A percentile compares a stretch with the other conserved stretches of the same genome.
phyloP scores from a whole-genome alignment of 768 basidiomycete species.

The Gelatoporia subvermispora region DNA sequence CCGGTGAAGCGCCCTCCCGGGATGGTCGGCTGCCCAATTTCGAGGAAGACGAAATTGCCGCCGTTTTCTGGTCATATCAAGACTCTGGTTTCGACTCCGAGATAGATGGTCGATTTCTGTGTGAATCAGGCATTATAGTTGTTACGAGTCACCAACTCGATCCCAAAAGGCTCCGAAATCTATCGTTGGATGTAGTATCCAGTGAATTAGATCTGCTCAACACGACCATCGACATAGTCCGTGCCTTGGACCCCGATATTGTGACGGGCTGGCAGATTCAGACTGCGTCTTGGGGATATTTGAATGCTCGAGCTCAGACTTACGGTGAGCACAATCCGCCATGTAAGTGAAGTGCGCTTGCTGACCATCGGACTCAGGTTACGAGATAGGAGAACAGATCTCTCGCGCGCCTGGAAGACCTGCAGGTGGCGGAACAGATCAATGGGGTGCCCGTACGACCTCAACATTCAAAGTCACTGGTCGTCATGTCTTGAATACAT shows the following conservation, averaged over 20 bases:
- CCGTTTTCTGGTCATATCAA: slow-evolving; percentile 74
- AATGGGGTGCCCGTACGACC: slow-evolving; percentile 70
- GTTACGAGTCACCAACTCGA: slow-evolving; percentile 38
- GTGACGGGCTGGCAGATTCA: slow-evolving; percentile 92
- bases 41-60: slow-evolving; percentile 57
- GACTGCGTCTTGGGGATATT: slow-evolving; percentile 84
- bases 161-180: slow-evolving; percentile 37
- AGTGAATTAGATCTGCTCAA: slow-evolving; percentile 83
- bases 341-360: neutral
- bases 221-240: slow-evolving; percentile 62
- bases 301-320: slow-evolving; percentile 56
- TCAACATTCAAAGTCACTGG: slow-evolving; percentile 84
- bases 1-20: slow-evolving; percentile 49
- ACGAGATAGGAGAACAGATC: slow-evolving; percentile 68
- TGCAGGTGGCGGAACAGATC: slow-evolving; percentile 37
- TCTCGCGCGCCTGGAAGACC: slow-evolving; percentile 63
- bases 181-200: slow-evolving; percentile 48
- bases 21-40: slow-evolving; percentile 61
- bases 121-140: slow-evolving; percentile 48
- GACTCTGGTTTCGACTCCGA: slow-evolving; percentile 35
- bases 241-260: slow-evolving; percentile 85
- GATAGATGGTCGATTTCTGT: slow-evolving; percentile 28
- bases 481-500: slow-evolving; percentile 87
- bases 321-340: slow-evolving; percentile 43
- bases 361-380: slow-evolving; percentile 38